A percentile compares a stretch with the other conserved stretches of the same genome.
Evolutionary conservation across 2,329 filamentous ascomycete species (phyloP).

Genomic region (Orbilia oligospora): DNA sequence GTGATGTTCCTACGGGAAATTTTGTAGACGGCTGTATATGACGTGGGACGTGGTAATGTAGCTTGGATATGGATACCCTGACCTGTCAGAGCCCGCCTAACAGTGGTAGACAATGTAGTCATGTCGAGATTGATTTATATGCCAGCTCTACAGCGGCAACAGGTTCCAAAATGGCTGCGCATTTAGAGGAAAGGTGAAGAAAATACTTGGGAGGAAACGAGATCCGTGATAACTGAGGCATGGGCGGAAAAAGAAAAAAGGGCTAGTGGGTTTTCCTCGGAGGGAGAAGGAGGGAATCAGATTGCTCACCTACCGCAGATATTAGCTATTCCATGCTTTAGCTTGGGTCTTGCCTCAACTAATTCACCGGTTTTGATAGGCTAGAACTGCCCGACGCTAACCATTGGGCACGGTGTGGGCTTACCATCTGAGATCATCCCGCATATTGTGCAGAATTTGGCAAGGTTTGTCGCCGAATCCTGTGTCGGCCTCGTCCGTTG

Average conservation of each 20-base stretch:
- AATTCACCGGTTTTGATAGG: conserved; percentile 54
- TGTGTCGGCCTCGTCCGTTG: conserved; percentile 45
- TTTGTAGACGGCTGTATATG: conserved; percentile 16
- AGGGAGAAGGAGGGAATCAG: conserved; percentile 3
- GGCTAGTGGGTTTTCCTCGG: conserved; percentile 11
- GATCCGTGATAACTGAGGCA: neutral
- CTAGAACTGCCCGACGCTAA: conserved; percentile 54
- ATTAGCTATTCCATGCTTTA: conserved; percentile 21
- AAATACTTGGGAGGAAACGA: neutral
- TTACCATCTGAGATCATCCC: conserved; percentile 57
- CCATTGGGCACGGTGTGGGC: conserved; percentile 38
- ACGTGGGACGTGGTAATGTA: conserved; percentile 9
- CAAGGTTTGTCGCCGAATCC: conserved; percentile 35
- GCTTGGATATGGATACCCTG: conserved; percentile 12
- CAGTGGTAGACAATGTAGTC: conserved; percentile 16
- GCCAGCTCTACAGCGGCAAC: conserved; percentile 33
- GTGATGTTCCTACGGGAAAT: conserved; percentile 28
- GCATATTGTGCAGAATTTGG: conserved; percentile 19
- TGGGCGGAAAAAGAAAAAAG: too few species aligned
- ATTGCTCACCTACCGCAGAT: neutral
- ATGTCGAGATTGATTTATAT: conserved; percentile 28
- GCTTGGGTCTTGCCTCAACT: conserved; percentile 40
- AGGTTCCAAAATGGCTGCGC: conserved; percentile 4
- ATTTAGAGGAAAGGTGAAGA: conserved; percentile 12
- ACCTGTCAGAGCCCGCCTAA: conserved; percentile 30